Base-by-base conservation (phyloP, 164 flowering plant species). In the Brasenia schreberi region DNA sequence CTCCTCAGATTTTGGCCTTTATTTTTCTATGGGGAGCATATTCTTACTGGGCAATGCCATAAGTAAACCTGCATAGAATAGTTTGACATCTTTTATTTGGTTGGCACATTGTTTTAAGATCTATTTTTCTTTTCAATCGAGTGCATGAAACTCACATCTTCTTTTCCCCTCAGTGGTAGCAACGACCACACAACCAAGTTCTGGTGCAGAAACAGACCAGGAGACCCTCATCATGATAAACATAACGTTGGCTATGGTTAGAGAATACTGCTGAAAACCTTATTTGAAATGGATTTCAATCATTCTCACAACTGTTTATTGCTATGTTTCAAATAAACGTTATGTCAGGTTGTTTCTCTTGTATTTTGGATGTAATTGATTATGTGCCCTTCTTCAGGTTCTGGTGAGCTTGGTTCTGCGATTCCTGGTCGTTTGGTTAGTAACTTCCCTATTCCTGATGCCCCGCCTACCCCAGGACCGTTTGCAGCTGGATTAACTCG, bases 131-230 rank as follows among this genome's bases (percentile, higher is more conserved):
- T 33, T 33, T 33, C 39, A 33, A 33, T 33, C 4, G 39, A 33
- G 39, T 33, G 39, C 39, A 33, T 33, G 39, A 33, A 42, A 52
- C 53, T 39, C 19, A 39, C 18, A 9, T 49, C 27, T 56, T 9
- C 1, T 66, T 72, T 67, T 45, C 76, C 66, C 18, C 84, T 85
- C 96, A 95, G 99, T 79, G 99, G 99, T 59, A 87, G 97, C 88
- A 82, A 87, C 77, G 99, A 92, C 74, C 84, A 90, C 72, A 85
- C 97, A 19, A 95, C 99, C 65, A 92, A 84, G 68, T 95, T 95
- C 74, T 95, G 99, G 99, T 89, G 97, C 82, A 84, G 99, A 86
- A 90, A 95, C 73, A 85, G 99, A 78, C 97, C 99, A 59, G 99
- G 99, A 53, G 99, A 95, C 77, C 81, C 89, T 70, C 77, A 78